Base-by-base conservation (phyloP, 2,329 filamentous ascomycete species). In the Colletotrichum sidae region DNA sequence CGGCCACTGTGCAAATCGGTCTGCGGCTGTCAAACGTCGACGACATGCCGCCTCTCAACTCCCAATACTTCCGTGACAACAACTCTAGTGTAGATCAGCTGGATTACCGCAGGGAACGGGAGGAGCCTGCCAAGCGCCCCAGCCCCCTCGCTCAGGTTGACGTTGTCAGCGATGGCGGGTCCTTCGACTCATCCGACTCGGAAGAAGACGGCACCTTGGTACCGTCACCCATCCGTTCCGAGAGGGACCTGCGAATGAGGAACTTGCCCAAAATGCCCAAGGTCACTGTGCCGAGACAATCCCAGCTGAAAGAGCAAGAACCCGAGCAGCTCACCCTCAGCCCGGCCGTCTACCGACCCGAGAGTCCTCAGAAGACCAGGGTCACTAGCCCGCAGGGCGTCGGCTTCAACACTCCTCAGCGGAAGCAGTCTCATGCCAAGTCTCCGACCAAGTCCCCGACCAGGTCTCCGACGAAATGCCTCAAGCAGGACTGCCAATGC, bases 1-100 rank as follows among this genome's bases (percentile, higher is more conserved):
- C 86, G 9, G 89, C 89, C 33, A 92, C 89, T 0, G 89, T 92
- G 10, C 89, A 92, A 72, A 92, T 92, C 55, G 90, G 90, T 2
- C 80, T 92, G 13, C 85, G 90, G 10, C 81, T 92, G 60, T 92
- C 90, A 34, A 87, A 83, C 58, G 82, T 85, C 38, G 78, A 83
- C 12, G 84, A 87, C 68, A 81, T 86, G 67, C 76, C 78, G 1
- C 78, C 77, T 13, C 71, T 77, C 15, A 70, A 75, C 45, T 74
- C 56, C 67, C 75, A 62, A 54, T 74, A 70, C 65, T 75, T 70
- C 49, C 72, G 25, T 25, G 25, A 65, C 54, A 70, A 79, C 67
- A 67, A 76, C 58, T 61, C 77, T 65, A 77, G 78, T 55, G 76
- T 80, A 4, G 76, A 82, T 61, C 74, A 74, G 54, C 71, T 83